phyloP scores from a whole-genome alignment of 108 stramenopile genomes.

The Pseudonitzschia multistriata region DNA sequence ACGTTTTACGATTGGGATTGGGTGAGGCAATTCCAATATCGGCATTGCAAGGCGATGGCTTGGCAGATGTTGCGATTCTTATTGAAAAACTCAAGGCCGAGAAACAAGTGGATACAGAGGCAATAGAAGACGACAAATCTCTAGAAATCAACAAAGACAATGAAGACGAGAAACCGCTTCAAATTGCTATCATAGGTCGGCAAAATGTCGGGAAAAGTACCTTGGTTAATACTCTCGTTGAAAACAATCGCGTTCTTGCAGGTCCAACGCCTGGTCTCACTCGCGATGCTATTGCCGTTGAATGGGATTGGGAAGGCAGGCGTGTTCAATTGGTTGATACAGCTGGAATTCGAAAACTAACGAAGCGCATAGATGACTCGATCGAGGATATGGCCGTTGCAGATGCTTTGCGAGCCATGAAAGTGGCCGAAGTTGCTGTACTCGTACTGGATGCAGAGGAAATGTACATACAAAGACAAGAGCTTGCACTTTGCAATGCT shows the following conservation, averaged over 20 bases:
- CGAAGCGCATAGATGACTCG: slow-evolving; percentile 60
- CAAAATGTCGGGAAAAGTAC: slow-evolving; percentile 91
- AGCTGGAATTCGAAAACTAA: slow-evolving; percentile 78
- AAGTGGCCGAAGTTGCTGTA: slow-evolving; percentile 87
- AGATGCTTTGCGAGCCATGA: slow-evolving; percentile 89
- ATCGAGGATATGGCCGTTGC: slow-evolving; percentile 84
- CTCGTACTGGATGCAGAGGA: slow-evolving; percentile 85
- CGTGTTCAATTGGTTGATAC: slow-evolving; percentile 84
- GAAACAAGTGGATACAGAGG: slow-evolving; percentile 42
- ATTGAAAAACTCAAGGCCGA: slow-evolving; percentile 55
- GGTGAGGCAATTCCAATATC: slow-evolving; percentile 84
- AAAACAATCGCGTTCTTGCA: slow-evolving; percentile 76
- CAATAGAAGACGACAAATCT: slow-evolving; percentile 8
- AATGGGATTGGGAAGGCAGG: slow-evolving; percentile 66
- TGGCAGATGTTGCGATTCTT: slow-evolving; percentile 75
- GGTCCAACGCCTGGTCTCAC: slow-evolving; percentile 86
- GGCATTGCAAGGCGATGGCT: slow-evolving; percentile 78
- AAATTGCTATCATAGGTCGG: slow-evolving; percentile 85
- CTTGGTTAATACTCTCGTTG: slow-evolving; percentile 74
- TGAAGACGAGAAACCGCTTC: slow-evolving; percentile 53
- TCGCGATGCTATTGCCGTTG: slow-evolving; percentile 85
- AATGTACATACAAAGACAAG: slow-evolving; percentile 72
- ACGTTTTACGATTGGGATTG: slow-evolving; percentile 68
- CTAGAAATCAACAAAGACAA: slow-evolving; percentile 10
- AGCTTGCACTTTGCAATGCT: slow-evolving; percentile 85